Evolutionary conservation across 768 basidiomycete genomes (phyloP).

Genomic region (Infundibulicybe gibba): DNA sequence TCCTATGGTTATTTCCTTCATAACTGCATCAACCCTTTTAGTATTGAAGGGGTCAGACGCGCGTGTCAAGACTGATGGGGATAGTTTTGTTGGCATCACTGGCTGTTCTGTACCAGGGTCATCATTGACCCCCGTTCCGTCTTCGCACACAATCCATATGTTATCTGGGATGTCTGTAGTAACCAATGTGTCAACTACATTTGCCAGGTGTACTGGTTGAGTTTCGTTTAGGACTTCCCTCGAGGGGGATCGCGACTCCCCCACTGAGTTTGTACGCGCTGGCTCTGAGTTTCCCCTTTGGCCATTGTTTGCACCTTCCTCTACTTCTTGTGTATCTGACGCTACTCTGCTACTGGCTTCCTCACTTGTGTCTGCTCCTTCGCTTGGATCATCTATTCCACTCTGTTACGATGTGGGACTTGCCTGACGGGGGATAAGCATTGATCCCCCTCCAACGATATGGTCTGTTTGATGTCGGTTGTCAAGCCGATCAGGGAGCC

Average conservation of each 20-base stretch:
- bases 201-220: neutral
- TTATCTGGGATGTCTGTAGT: neutral
- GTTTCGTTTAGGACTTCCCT: too few relatives aligned
- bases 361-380: neutral
- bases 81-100: too few relatives aligned
- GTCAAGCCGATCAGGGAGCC: constrained; percentile 1
- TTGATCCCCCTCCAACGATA: constrained; percentile 7
- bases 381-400: neutral
- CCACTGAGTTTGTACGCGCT: constrained; percentile 6
- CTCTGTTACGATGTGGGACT: constrained; percentile 1
- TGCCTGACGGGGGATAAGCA: constrained; percentile 9
- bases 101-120: neutral
- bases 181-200: neutral
- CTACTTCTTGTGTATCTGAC: neutral
- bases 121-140: neutral
- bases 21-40: neutral
- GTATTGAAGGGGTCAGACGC: neutral
- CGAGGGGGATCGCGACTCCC: constrained; percentile 5
- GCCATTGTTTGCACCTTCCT: neutral
- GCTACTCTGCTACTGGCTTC: neutral
- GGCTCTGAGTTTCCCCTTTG: neutral
- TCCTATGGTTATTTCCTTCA: neutral
- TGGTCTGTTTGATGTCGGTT: constrained; percentile 10
- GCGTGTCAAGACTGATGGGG: neutral
- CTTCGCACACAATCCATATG: constrained; percentile 5